Base-by-base conservation (phyloP, 208 protist genomes). In the Leishmania major region DNA sequence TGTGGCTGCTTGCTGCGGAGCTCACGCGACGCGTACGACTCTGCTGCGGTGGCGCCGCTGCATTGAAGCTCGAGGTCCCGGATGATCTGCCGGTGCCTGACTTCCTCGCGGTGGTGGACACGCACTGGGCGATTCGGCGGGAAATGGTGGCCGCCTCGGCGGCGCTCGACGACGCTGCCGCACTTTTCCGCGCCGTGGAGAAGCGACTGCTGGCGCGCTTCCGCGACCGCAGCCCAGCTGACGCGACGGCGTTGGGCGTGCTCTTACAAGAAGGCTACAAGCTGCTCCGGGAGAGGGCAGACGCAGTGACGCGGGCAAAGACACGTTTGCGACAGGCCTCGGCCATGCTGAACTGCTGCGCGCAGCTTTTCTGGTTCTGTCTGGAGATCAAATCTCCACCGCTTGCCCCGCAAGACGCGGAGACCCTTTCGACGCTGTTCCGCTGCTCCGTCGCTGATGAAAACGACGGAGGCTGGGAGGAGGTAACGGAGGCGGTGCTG, bases 181-280 rank as follows among this genome's bases (percentile, higher is more conserved):
- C 91, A n/a, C 87, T 96, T 53, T 94, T 97, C 77, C 84, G 97
- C 17, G 89, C 88, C 1, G 91, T 99, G 35, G 90, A 99, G 86
- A 99, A 98, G 89, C 91, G 97, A 5, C 84, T 99, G 22, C 83
- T 99, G 8, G 84, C 92, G 6, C 84, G 96, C 43, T 98, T 97
- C 79, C 96, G 98, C 40, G 97, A 99, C 76, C 87, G 91, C 35
- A 98, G 95, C 84, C 96, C 96, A 15, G 86, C 87, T 25, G 87
- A 90, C 43, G 76, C 93, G 7, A 84, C 91, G 5, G 88, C 92
- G n/a, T 84, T 98, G n/a, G 89, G 92, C 28, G 66, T 88, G 17
- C 91, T 99, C 10, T 93, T 99, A 55, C 85, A 95, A 40, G 90
- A 95, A 49, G 93, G 90, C 69, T 98, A 97, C 84, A 67, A 51